Base-by-base conservation (phyloP, 805 yeast genomes). In the Wickerhamomyces xylosicus region DNA sequence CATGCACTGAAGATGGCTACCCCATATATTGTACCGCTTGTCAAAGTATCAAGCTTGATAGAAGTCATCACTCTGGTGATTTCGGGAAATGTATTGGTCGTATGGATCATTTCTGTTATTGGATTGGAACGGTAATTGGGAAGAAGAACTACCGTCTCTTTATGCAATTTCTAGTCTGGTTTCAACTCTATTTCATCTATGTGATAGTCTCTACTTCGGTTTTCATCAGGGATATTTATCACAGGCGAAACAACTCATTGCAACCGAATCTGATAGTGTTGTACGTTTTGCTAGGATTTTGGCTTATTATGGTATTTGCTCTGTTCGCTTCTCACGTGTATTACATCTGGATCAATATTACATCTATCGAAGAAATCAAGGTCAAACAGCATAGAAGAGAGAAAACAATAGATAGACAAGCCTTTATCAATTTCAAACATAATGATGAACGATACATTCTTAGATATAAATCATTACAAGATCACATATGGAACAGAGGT, bases 51-150 rank as follows among this genome's bases (percentile, higher is more conserved):
- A 85, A 84, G 51, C 67, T 79, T 2, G 71, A 74, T 19, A 64
- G 96, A 37, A 57, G 83, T 0, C 90, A 77, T 47, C 96, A 85
- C 52, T 79, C 87, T 31, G 64, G 71, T 3, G 65, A 70, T 36
- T 37, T 61, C 38, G 69, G 67, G 2, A 52, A 58, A 19, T 85
- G 95, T 52, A 75, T 87, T 0, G 76, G 84, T 0, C 66, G 71
- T 41, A 81, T 84, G 66, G 97, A 89, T 58, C 97, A 89, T 56
- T 80, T 69, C 50, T 89, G 97, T 54, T 52, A 75, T 1, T 86
- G 85, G 80, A 58, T 90, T 0, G 94, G 95, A 1, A 55, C 69
- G 0, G 72, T 76, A 4, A 73, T 89, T 34, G 96, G 95, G 0
- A 70, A 72, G 42, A 56, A 62, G 31, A 89, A 90, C 57, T 75